Conservation (phyloP, 371 early-diverging fungal species). For the Thermomucor indicae-seudaticae region DNA sequence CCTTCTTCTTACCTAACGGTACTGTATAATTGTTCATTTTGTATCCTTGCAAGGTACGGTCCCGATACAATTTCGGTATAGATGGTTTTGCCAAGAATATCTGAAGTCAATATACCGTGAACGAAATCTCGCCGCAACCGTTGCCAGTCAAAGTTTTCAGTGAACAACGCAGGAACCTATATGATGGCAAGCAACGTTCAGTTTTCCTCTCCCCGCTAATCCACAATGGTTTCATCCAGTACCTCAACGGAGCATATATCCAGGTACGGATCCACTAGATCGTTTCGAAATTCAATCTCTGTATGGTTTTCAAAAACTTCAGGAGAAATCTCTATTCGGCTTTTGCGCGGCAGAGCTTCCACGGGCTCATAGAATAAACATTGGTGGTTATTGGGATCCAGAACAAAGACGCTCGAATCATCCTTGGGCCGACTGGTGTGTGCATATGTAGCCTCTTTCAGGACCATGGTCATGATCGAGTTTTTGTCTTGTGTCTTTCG, state of each 20-base stretch:
- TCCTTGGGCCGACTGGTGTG: conserved; percentile 63
- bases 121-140: conserved; percentile 88
- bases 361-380: conserved; percentile 80
- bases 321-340: conserved; percentile 55
- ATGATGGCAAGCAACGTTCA: neutral
- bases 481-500: conserved; percentile 73
- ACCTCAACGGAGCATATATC: conserved; percentile 92
- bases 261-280: conserved; percentile 89
- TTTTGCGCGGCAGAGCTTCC: conserved; percentile 62
- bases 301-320: conserved; percentile 64
- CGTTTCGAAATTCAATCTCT: conserved; percentile 78
- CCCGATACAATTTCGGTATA: conserved; percentile 76
- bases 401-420: conserved; percentile 78
- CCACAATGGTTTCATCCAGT: neutral
- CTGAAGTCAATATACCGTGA: conserved; percentile 86
- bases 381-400: conserved; percentile 73
- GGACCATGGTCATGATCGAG: conserved; percentile 93
- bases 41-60: conserved; percentile 82
- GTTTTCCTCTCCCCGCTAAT: no score
- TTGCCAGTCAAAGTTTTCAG: conserved; percentile 98
- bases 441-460: conserved; percentile 58
- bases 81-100: conserved; percentile 85
- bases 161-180: conserved; percentile 87
- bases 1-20: conserved; percentile 76
- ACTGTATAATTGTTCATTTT: conserved; percentile 80